Base-by-base conservation (phyloP, 495 filamentous ascomycete genomes). In the Penicillium roqueforti region DNA sequence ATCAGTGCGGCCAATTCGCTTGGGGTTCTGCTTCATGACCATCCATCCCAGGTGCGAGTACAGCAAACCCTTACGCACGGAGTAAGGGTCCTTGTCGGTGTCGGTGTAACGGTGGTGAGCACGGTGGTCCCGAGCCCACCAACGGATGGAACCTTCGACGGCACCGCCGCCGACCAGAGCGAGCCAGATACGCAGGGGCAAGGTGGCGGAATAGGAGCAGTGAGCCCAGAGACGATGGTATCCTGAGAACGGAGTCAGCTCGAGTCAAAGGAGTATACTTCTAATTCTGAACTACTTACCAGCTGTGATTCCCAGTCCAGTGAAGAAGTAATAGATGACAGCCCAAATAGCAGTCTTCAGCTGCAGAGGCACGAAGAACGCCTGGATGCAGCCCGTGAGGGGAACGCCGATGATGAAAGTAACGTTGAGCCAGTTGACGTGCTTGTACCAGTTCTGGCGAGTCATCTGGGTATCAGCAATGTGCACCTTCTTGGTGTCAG, bases 81-180 rank as follows among this genome's bases (percentile, higher is more conserved):
- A 95, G 80, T 97, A 99, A 22, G 95, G 95, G 66, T 99, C 95
- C 78, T 99, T 97, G 48, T 96, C 88, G 64, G 95, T 99, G 64
- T 97, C 95, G 79, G 95, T 98, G 69, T 96, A 97, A 60, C 95
- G 87, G 79, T 99, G 95, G 75, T 99, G 95, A 62, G 95, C 90
- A 54, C 95, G 88, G 79, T 98, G 95, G 68, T 90, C 91, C 58
- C 90, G 85, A 55, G 90, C 86, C 95, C 95, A 99, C 95, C 95
- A 99, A 61, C 95, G 80, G 65, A 96, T 88, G 46, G 90, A 95
- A 53, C 95, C 95, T 66, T 99, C 88, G 48, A 97, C 95, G 48
- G 92, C 92, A 74, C 93, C 95, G 68, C 89, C 91, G 56, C 95
- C 95, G 62, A 88, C 86, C 53, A 85, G 86, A 53, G 95, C 95